Percentiles rank a stretch among this genome's conserved stretches.
phyloP scores from a whole-genome alignment of 2,329 filamentous ascomycete species.

The Sphaerostilbella broomeana region DNA sequence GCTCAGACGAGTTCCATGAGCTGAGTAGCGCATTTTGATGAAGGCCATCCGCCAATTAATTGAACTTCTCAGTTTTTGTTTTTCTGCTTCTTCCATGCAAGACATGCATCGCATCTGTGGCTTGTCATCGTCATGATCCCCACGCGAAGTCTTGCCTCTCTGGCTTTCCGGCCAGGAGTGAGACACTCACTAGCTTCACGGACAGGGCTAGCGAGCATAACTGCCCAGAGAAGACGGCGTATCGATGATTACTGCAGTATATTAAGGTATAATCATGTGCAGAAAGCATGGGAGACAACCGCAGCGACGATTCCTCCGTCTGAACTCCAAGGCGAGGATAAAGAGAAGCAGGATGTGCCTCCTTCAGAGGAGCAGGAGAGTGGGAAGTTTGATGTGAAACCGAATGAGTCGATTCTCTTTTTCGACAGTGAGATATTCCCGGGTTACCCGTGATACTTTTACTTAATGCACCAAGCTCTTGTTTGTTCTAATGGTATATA shows the following conservation, averaged over 20 bases:
- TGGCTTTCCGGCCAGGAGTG: conserved; percentile 12
- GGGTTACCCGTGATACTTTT: no score
- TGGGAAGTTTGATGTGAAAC: conserved; percentile 71
- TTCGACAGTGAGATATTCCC: conserved; percentile 67
- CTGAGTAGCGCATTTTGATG: no score
- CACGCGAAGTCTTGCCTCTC: conserved; percentile 19
- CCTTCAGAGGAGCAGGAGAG: conserved; percentile 53
- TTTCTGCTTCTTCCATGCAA: conserved; percentile 12
- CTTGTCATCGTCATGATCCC: conserved; percentile 23
- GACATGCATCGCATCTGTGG: conserved; percentile 3
- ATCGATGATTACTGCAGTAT: conserved; percentile 3
- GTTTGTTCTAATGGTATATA: background rate
- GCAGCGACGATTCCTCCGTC: background rate
- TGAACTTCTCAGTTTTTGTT: background rate
- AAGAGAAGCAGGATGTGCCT: conserved; percentile 39
- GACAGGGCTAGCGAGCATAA: no score
- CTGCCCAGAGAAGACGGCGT: no score
- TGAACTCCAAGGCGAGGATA: conserved; percentile 43
- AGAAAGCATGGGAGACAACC: conserved; percentile 23
- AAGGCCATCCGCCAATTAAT: background rate
- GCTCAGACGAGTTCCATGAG: conserved; percentile 1
- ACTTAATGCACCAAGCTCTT: no score
- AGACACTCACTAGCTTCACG: conserved; percentile 10
- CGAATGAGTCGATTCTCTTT: conserved; percentile 80
- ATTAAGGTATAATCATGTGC: conserved; percentile 5